Evolutionary conservation across 352 stramenopile genomes (phyloP).

Genomic region (Phytophthora idaei): DNA sequence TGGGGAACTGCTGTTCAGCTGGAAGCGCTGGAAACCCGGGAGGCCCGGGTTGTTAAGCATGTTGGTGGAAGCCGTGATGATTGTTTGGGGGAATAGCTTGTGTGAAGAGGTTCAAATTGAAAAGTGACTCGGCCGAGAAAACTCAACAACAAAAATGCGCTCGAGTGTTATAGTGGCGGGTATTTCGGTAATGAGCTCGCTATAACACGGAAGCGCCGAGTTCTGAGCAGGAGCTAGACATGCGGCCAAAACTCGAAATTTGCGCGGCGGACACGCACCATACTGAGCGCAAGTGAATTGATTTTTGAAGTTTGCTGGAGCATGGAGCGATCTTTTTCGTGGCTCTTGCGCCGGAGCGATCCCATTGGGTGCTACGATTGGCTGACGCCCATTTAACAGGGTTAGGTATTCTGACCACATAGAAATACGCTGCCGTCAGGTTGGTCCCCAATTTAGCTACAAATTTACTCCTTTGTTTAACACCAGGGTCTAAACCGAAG

Average conservation of each 20-base stretch:
- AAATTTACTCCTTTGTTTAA: slow-evolving; percentile 19
- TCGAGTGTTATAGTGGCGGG: not conserved
- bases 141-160: not conserved
- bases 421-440: slow-evolving; percentile 2
- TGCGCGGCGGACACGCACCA: slow-evolving; percentile 11
- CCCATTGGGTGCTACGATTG: slow-evolving; percentile 11
- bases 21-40: slow-evolving; percentile 59
- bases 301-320: slow-evolving; percentile 29
- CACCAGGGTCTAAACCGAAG: not conserved
- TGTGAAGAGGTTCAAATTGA: slow-evolving; percentile 12
- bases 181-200: slow-evolving; percentile 21
- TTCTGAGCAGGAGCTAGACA: slow-evolving; percentile 11
- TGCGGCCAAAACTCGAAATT: slow-evolving; percentile 8
- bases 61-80: slow-evolving; percentile 37
- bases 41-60: slow-evolving; percentile 68
- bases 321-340: slow-evolving; percentile 17
- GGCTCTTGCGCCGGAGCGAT: slow-evolving; percentile 8
- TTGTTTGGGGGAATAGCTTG: slow-evolving; percentile 3
- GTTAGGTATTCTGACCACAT: slow-evolving; percentile 3
- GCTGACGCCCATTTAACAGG: slow-evolving; percentile 21
- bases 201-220: not conserved
- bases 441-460: slow-evolving; percentile 18
- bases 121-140: slow-evolving; percentile 16
- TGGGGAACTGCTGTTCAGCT: slow-evolving; percentile 42
- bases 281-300: slow-evolving; percentile 19